phyloP scores from a whole-genome alignment of 1,139 yeast species.

The Torulaspora pretoriensis region DNA sequence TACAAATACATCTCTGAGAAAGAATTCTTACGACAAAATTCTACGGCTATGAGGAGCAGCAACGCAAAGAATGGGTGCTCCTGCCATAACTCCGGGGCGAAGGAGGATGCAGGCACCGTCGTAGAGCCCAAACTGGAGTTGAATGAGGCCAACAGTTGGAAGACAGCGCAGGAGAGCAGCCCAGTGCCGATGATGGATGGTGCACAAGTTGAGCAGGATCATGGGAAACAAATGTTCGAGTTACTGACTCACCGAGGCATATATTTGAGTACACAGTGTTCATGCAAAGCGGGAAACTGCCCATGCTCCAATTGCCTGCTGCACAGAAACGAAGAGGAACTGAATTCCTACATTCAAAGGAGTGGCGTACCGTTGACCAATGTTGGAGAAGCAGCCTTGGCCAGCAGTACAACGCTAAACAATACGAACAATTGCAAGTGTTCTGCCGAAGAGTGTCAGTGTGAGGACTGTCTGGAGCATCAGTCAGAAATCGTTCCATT shows the following conservation, averaged over 20 bases:
- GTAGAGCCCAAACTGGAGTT: not conserved
- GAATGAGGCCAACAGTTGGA: conserved; percentile 1
- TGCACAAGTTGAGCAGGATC: not conserved
- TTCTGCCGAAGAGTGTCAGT: conserved; percentile 24
- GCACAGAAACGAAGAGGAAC: conserved; percentile 36
- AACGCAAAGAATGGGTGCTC: not conserved
- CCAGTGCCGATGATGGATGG: not conserved
- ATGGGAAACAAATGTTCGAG: conserved; percentile 25
- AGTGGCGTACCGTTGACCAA: conserved; percentile 33
- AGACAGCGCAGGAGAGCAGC: not conserved
- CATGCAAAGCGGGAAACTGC: conserved; percentile 33
- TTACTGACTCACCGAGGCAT: conserved; percentile 35
- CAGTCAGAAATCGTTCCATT: conserved; percentile 30
- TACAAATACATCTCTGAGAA: conserved; percentile 27
- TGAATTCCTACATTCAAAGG: conserved; percentile 29
- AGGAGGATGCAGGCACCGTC: not conserved
- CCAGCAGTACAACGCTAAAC: conserved; percentile 13
- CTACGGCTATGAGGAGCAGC: conserved; percentile 2
- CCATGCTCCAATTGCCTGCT: conserved; percentile 35
- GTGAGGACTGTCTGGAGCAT: conserved; percentile 27
- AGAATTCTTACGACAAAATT: conserved; percentile 24
- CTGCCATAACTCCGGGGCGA: not conserved
- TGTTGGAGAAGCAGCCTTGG: conserved; percentile 24
- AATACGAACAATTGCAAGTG: conserved; percentile 25
- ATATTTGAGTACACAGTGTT: conserved; percentile 34